Evolutionary conservation across 495 filamentous ascomycete genomes (phyloP), one percentile per base, ranked within the genome.

Genomic region (Filosporella fistucella): DNA sequence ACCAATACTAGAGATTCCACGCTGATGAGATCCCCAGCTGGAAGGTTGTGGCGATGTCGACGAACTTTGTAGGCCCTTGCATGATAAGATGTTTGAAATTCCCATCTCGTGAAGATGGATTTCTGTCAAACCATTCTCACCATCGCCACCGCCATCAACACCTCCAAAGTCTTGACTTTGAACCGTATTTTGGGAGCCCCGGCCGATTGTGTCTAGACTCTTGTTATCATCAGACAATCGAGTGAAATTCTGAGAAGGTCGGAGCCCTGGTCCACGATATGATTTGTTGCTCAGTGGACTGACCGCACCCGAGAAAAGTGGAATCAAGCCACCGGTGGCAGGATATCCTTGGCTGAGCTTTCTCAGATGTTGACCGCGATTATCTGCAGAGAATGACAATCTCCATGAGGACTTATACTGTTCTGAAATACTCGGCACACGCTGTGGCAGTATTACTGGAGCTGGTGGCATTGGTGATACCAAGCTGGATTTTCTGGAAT

Each of bases 351-450:
- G 44, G 26, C 51, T 58, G 3, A 58, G 26, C 25, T 45, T 56
- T 3, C 58, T 51, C 18, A 58, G 45, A 20, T 43, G 35, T 17
- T 51, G 51, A 8, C 49, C 49, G 16, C 56, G 35, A 28, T 51
- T 47, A 3, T 45, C 38, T 9, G 55, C 45, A 23, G 42, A 16
- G 42, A 62, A 62, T 4, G 59, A 62, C 25, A 59, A 32, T 30
- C 59, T 42, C 59, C 59, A 62, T 17, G 59, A 56, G 18, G 59
- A 55, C 42, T 47, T 49, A 4, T 52, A 47, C 37, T 48, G 43
- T 5, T n/a, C 20, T 17, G 26, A 7, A 14, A 56, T 51, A 42
- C 55, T 62, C 39, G 56, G 43, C 17, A 56, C 25, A 20, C 52
- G 22, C 10, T 16, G 17, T 30, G 59, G 49, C 16, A 33, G 3